Percentiles rank a stretch among this genome's conserved stretches.
Evolutionary conservation across 441 rosid genomes (phyloP).

Genomic region (Adansonia gregorii): DNA sequence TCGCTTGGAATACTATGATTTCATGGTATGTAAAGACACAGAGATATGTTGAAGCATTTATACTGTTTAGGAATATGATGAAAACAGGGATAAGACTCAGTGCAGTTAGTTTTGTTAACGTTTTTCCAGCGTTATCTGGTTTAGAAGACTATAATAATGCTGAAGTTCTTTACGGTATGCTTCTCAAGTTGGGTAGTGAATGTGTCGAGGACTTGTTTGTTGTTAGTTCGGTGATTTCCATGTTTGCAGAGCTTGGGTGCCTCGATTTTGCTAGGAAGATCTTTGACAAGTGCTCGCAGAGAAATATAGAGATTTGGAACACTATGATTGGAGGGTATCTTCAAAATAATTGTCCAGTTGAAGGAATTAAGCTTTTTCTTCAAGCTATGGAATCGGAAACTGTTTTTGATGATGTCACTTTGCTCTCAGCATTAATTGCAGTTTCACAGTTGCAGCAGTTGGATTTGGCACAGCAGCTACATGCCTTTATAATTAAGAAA

Average conservation of each 20-base stretch:
- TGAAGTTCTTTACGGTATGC: constrained; percentile 60
- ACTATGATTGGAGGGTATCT: constrained; percentile 75
- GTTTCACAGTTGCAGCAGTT: constrained; percentile 72
- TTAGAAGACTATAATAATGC: constrained; percentile 51
- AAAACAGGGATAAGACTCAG: constrained; percentile 68
- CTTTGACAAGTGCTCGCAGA: constrained; percentile 58
- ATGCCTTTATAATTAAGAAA: constrained; percentile 67
- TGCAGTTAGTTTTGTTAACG: constrained; percentile 74
- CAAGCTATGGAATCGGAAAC: constrained; percentile 50
- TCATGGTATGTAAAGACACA: constrained; percentile 76
- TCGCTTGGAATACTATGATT: constrained; percentile 79
- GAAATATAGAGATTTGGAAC: constrained; percentile 79
- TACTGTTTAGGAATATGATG: constrained; percentile 65
- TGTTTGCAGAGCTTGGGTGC: constrained; percentile 69
- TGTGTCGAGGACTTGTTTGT: constrained; percentile 69
- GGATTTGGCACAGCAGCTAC: constrained; percentile 62
- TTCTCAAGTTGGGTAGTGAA: constrained; percentile 62
- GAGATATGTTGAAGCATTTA: constrained; percentile 57
- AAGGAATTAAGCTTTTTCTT: constrained; percentile 64
- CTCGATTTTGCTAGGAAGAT: constrained; percentile 63
- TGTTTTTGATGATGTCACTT: constrained; percentile 67
- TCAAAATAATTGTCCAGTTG: constrained; percentile 48
- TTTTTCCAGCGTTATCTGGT: constrained; percentile 67
- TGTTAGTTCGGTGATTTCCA: constrained; percentile 65
- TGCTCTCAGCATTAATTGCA: constrained; percentile 60